Evolutionary conservation across 179 eudicot species (phyloP), one percentile per base, ranked within the genome.

Genomic region (Silene vulgaris): DNA sequence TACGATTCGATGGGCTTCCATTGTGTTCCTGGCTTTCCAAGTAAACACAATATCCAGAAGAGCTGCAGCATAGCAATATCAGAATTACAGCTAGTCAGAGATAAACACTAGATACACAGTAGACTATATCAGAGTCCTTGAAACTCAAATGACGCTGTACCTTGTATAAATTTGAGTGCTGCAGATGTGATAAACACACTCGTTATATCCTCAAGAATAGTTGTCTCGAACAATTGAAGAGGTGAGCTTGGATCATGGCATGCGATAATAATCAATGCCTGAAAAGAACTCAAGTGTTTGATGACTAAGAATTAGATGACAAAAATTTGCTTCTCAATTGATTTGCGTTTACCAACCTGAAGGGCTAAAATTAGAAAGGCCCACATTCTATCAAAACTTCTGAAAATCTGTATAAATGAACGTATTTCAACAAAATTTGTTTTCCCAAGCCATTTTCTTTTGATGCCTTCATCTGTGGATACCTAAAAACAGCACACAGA

Each of bases 361-460:
- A 96, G 97, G 43, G 97, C 79, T 65, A 96, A 79, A 79, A 96
- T 89, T 57, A 91, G 81, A 82, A 96, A 91, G 78, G 82, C 85
- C 99, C 99, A 96, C 97, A 96, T 89, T 79, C 99, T 86, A 74
- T 96, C 99, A 72, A 96, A 96, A 82, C 93, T 90, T 86, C 98
- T 85, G 81, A 89, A 96, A 76, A 96, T 82, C 82, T 93, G 98
- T 89, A 90, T 87, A 86, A 93, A 91, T 56, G 99, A 89, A 56
- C 99, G 96, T 63, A 85, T 80, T 85, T 96, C 99, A 5, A 88
- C 97, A 85, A 93, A 96, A 80, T 91, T 89, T 76, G 98, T 96
- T 87, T 96, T 96, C 70, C 99, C 99, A 71, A 90, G 79, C 99
- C 99, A 96, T 37, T 84, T 83, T 26, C 40, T 83, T 76, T 85